Base-by-base conservation (phyloP, 2,329 filamentous ascomycete genomes). In the Bipolaris bicolor region DNA sequence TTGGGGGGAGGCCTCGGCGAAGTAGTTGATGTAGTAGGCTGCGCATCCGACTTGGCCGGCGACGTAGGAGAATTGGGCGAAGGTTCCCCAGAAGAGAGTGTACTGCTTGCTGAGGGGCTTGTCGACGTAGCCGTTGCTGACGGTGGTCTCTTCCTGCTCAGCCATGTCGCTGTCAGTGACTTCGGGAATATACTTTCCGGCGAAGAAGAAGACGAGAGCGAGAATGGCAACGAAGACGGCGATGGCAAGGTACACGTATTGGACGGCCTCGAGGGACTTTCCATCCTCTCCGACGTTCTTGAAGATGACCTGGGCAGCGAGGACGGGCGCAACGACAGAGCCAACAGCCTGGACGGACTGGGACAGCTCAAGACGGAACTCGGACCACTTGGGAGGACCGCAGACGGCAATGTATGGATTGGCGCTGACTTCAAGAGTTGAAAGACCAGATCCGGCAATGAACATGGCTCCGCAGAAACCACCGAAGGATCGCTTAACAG, bases 161-260 rank as follows among this genome's bases (percentile, higher is more conserved):
- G 67, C 64, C 85, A 88, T 90, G 64, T 91, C 88, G 70, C 83
- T 81, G 68, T 88, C 86, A 10, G 88, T 91, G 65, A 92, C 87
- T 73, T 92, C 89, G 5, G 41, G 41, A 1, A 44, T 26, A 24
- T 43, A 43, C 11, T 44, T 44, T 26, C 22, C 82, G 7, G 86
- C 84, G 39, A 90, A 72, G 76, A 86, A 88, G 73, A 91, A 90
- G n/a, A 88, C 78, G 5, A 81, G 73, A 0, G 87, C 90, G 2
- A 92, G 81, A 3, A 86, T 67, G 62, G 86, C 86, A 31, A 92
- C 90, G 61, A 92, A 92, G 68, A 84, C 79, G 3, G 88, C 91
- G 59, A 94, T 89, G 53, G 88, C 89, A n/a, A 95, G 83, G 66
- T 95, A 95, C 0, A 90, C 88, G 86, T 87, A 92, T 75, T 92